Evolutionary conservation across 164 flowering plant species (phyloP).

Genomic region (Sedum album): DNA sequence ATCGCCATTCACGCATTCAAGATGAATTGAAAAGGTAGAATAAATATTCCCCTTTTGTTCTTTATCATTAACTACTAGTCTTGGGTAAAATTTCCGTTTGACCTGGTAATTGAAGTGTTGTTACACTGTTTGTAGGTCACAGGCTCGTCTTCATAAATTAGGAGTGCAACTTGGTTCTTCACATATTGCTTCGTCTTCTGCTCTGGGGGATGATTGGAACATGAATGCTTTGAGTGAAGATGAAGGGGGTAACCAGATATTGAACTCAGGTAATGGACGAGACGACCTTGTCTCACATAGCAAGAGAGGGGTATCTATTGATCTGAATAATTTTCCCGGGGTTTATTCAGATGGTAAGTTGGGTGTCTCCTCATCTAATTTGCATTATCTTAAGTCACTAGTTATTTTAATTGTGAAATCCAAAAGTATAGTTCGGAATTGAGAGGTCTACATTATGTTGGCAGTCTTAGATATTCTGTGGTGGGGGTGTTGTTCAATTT

Average conservation of each 20-base stretch:
- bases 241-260: slow-evolving; percentile 7
- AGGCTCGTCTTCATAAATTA: slow-evolving; percentile 4
- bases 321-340: slow-evolving; percentile 4
- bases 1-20: slow-evolving; percentile 9
- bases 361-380: slow-evolving; percentile 1
- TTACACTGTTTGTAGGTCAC: slow-evolving; percentile 4
- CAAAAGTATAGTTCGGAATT: neutral
- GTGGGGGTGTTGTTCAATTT: neutral
- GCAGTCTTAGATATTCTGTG: neutral
- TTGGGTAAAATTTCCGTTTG: neutral
- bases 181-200: neutral
- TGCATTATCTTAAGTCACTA: neutral
- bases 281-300: slow-evolving; percentile 4
- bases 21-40: slow-evolving; percentile 6
- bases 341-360: slow-evolving; percentile 5
- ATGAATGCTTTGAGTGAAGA: slow-evolving; percentile 5
- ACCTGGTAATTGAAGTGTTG: neutral
- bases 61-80: neutral
- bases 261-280: slow-evolving; percentile 5
- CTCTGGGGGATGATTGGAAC: neutral
- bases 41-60: neutral
- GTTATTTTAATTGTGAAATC: neutral
- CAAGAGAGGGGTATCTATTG: slow-evolving; percentile 9
- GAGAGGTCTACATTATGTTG: neutral
- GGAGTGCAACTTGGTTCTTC: slow-evolving; percentile 8